Conservation (phyloP, 495 filamentous ascomycete species). For the Lasiosphaeria ovina region DNA sequence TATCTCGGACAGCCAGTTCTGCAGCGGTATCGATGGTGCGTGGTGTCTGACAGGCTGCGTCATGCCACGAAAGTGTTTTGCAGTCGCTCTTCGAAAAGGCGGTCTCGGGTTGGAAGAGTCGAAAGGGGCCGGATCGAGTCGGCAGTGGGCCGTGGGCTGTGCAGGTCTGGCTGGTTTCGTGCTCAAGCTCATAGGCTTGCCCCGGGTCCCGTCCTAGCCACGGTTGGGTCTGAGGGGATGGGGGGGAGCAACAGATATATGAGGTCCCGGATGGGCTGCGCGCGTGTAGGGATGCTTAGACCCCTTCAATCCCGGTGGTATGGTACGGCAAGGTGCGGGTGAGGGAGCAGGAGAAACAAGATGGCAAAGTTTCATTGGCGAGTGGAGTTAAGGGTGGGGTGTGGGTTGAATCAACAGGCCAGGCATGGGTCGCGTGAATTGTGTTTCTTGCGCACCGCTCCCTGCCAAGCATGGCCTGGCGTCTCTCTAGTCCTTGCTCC, state of each 20-base stretch:
- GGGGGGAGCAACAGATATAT: constrained; percentile 1
- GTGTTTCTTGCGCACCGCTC: too few species aligned
- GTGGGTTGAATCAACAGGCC: too few species aligned
- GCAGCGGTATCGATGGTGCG: too few species aligned
- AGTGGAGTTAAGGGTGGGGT: background rate
- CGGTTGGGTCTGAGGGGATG: background rate
- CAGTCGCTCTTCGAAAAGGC: too few species aligned
- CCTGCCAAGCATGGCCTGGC: too few species aligned
- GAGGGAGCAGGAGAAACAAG: background rate
- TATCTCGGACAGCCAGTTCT: too few species aligned
- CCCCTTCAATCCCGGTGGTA: constrained; percentile 1
- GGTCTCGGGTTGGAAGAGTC: too few species aligned
- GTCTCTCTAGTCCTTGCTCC: too few species aligned
- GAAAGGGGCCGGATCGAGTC: too few species aligned
- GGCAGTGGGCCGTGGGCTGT: background rate
- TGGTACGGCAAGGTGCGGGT: constrained; percentile 2
- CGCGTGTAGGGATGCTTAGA: background rate
- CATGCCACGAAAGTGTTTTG: too few species aligned
- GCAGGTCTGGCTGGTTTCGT: background rate
- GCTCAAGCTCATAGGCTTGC: background rate
- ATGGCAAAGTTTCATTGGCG: background rate
- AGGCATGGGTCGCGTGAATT: too few species aligned
- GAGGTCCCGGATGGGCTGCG: background rate
- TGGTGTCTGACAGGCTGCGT: too few species aligned
- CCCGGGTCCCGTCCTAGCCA: background rate